phyloP scores from a whole-genome alignment of 441 rosid genomes.

The Pelargonium citronellum region DNA sequence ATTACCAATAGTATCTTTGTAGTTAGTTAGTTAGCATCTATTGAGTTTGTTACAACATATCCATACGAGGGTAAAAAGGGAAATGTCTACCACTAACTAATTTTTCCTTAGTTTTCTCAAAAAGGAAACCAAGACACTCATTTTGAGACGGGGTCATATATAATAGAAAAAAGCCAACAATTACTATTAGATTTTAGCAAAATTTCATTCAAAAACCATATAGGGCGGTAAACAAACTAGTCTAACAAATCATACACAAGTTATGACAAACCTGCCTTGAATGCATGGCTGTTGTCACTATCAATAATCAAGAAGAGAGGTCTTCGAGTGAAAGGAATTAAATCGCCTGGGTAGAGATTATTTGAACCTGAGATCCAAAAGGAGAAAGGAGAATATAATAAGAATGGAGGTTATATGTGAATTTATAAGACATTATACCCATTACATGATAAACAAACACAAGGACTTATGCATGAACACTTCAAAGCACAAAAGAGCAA shows the following conservation, averaged over 20 bases:
- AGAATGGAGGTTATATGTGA: no score
- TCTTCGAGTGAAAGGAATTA: conserved; percentile 85
- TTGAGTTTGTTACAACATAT: no score
- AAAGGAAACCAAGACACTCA: no score
- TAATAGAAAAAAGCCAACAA: not conserved
- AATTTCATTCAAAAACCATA: conserved; percentile 6
- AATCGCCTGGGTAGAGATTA: conserved; percentile 80
- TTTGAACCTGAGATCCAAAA: conserved; percentile 46
- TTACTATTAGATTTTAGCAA: not conserved
- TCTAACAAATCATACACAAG: conserved; percentile 33
- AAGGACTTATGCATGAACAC: conserved; percentile 8
- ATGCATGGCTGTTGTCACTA: conserved; percentile 93
- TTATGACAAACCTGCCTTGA: conserved; percentile 99
- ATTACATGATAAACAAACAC: not conserved
- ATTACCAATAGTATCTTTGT: no score
- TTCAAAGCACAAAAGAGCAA: conserved; percentile 2
- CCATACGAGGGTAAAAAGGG: no score
- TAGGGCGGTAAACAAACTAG: conserved; percentile 15
- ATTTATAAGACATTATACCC: not conserved
- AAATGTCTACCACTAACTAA: no score
- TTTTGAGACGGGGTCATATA: no score
- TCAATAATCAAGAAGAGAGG: conserved; percentile 88
- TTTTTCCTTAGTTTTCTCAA: no score
- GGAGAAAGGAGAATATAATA: not conserved
- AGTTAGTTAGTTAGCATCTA: no score